Percentiles rank a stretch among this genome's conserved stretches.
phyloP scores from a whole-genome alignment of 345 rosid genomes.

The Theobroma cacao region DNA sequence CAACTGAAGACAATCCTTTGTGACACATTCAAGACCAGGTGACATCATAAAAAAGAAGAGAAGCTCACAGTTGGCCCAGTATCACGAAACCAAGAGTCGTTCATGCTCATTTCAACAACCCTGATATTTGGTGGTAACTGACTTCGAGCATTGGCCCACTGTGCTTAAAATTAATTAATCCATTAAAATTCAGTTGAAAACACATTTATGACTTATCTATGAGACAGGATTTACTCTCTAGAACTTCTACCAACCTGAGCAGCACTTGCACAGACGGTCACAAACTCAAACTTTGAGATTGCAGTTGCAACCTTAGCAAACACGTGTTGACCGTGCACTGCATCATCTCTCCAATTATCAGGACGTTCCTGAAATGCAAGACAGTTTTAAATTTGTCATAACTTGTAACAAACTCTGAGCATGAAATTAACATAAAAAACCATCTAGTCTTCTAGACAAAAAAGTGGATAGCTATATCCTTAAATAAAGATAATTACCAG shows the following conservation, averaged over 20 bases:
- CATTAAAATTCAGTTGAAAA: neutral
- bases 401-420: neutral
- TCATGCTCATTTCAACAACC: slow-evolving; percentile 91
- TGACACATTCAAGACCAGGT: neutral
- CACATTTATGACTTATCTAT: neutral
- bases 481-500: neutral
- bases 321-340: slow-evolving; percentile 51
- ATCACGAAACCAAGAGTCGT: slow-evolving; percentile 97
- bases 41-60: neutral
- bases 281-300: slow-evolving; percentile 74
- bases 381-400: neutral
- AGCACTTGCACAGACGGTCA: slow-evolving; percentile 85
- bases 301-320: slow-evolving; percentile 72
- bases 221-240: neutral
- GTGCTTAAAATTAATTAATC: slow-evolving; percentile 11
- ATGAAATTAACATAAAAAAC: neutral
- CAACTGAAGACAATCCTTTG: neutral
- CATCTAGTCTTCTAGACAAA: neutral
- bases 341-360: slow-evolving; percentile 87
- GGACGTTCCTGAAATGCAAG: slow-evolving; percentile 62
- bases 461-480: neutral
- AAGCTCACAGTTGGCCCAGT: slow-evolving; percentile 87
- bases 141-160: slow-evolving; percentile 87
- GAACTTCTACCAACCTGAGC: slow-evolving; percentile 58
- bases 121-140: slow-evolving; percentile 70